A percentile compares a stretch with the other conserved stretches of the same genome.
phyloP scores from a whole-genome alignment of 306 rosid species.

The Crotalaria pallida region DNA sequence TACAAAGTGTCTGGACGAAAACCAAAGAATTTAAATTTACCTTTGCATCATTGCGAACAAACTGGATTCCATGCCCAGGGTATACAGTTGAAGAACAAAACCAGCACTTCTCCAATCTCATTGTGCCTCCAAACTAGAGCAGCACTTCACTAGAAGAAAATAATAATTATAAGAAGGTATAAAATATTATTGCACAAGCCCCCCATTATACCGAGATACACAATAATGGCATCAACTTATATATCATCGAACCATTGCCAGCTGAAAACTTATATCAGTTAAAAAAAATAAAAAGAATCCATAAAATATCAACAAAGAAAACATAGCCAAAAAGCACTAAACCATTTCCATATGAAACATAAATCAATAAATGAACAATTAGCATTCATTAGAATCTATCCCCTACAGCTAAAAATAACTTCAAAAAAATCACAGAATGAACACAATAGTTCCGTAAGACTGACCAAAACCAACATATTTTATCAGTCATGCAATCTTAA shows the following conservation, averaged over 20 bases:
- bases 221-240: background rate
- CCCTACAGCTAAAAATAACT: background rate
- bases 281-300: background rate
- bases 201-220: background rate
- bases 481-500: background rate
- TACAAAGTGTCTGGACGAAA: background rate
- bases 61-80: constrained; percentile 93
- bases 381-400: background rate
- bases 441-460: background rate
- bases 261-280: background rate
- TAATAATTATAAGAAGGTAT: background rate
- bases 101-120: constrained; percentile 97
- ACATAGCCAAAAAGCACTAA: background rate
- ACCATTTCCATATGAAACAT: background rate
- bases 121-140: constrained; percentile 25
- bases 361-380: background rate
- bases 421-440: too few relatives aligned
- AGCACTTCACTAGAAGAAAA: background rate
- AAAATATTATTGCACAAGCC: background rate
- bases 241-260: background rate
- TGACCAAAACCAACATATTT: background rate
- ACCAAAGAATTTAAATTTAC: constrained; percentile 16
- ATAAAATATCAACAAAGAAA: background rate
- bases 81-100: constrained; percentile 85
- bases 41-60: constrained; percentile 90